Base-by-base conservation (phyloP, 2,329 filamentous ascomycete species). In the Calonectria naviculata region DNA sequence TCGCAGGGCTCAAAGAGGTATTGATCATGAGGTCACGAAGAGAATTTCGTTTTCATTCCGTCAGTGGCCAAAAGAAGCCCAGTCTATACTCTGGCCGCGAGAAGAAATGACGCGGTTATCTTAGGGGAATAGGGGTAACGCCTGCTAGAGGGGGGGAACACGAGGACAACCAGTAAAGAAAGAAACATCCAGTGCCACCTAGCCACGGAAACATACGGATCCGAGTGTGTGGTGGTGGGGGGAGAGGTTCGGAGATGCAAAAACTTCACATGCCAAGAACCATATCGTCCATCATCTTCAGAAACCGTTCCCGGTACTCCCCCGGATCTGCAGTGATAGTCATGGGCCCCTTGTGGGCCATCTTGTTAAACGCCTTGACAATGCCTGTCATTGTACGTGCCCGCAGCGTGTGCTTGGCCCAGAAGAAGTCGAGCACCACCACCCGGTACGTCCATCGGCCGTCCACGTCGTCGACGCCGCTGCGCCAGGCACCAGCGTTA, bases 401-500 rank as follows among this genome's bases (percentile, higher is more conserved):
- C 65, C 90, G 91, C 0, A 91, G 76, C 74, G 92, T 92, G 81
- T 94, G 92, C 81, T 93, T 93, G 0, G 92, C 90, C 93, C 93
- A 95, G 84, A 95, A 94, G 82, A 95, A 95, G 80, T 95, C 93
- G 38, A 95, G 84, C 17, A 95, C 82, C 0, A 92, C 88, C 4
- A 89, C 91, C 3, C 93, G 88, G 77, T 94, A 95, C 15, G 91
- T 84, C 85, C 91, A 93, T 75, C 90, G 89, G 0, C 89, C 89
- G 76, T 94, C 90, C 0, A 87, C 84, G 12, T 91, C 93, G 0
- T 82, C 75, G 0, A 94, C 77, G 0, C 93, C 93, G 0, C 84
- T 87, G 13, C 92, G 85, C 93, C 93, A 95, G 0, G 75, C 71
- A 6, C 78, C 71, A 0, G 76, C 75, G 4, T 77, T 71, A 7